These are phyloP conservation scores for Zygoascus meyerae DNA, from an alignment of 1,139 yeast species.

Conservation along the genomic window DNA sequence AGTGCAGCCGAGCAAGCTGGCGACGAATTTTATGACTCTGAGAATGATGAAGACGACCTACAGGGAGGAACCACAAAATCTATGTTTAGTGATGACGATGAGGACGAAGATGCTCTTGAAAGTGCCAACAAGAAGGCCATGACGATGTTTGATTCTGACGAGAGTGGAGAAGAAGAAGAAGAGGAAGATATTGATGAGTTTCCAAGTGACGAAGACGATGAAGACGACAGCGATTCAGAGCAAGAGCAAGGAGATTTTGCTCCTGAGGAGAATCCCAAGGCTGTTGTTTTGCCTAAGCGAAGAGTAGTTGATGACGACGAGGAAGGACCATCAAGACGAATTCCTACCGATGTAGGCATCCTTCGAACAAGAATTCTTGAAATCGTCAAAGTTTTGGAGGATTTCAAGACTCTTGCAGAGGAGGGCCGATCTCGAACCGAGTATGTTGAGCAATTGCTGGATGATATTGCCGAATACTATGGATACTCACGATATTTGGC, in stretches of 20 bases:
- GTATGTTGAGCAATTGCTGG: slow-evolving; percentile 66
- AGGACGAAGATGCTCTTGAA: slow-evolving; percentile 71
- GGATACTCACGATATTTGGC: slow-evolving; percentile 97
- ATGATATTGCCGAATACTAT: slow-evolving; percentile 87
- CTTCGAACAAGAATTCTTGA: slow-evolving; percentile 93
- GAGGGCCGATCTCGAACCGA: slow-evolving; percentile 82
- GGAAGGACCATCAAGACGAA: slow-evolving; percentile 54
- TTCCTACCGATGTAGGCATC: slow-evolving; percentile 69
- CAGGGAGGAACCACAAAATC: slow-evolving; percentile 48
- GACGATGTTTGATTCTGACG: slow-evolving; percentile 78
- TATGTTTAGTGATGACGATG: slow-evolving; percentile 83
- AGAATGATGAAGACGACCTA: slow-evolving; percentile 39
- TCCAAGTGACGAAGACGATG: slow-evolving; percentile 23
- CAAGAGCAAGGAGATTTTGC: slow-evolving; percentile 27
- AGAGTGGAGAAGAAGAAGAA: slow-evolving; percentile 53
- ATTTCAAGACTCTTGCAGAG: slow-evolving; percentile 77
- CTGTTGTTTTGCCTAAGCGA: slow-evolving; percentile 29
- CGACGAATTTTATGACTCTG: slow-evolving; percentile 56
- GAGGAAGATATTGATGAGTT: slow-evolving; percentile 21
- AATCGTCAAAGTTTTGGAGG: slow-evolving; percentile 90
- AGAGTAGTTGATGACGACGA: slow-evolving; percentile 46
- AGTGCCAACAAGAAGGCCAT: slow-evolving; percentile 85
- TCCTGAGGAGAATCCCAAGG: slow-evolving; percentile 27
- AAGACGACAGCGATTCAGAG: slow-evolving; percentile 25
- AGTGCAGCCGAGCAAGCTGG: slow-evolving; percentile 41